Base-by-base conservation (phyloP, 495 filamentous ascomycete species). In the Opeltia flavorubescens region DNA sequence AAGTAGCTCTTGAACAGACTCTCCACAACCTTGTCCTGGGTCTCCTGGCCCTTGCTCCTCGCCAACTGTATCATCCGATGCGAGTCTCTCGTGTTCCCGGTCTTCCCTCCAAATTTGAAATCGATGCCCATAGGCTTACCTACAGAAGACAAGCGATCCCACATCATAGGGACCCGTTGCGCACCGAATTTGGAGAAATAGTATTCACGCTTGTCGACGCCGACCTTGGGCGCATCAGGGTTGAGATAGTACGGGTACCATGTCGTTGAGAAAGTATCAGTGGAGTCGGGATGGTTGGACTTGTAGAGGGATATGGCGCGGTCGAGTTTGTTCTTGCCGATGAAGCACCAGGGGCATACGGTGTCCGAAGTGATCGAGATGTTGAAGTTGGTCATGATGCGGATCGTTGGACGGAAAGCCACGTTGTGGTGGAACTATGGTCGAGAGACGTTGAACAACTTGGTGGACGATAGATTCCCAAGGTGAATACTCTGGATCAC, bases 171-270 rank as follows among this genome's bases (percentile, higher is more conserved):
- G 2, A 70, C 55, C 12, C 80, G 74, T 20, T 74, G 74, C 0
- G 65, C 60, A n/a, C 79, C 79, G 64, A 84, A 84, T 31, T 72
- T 76, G 18, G 36, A 26, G 13, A 55, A 49, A 60, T 77, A 81
- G 59, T 66, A 70, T 25, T 64, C 61, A 4, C 47, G 53, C 53
- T 85, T 86, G 59, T 78, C 69, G 43, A 76, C 49, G 36, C 75
- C 69, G 46, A 53, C 65, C 4, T 66, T 67, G 2, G 83, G 72
- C 0, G 76, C 66, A 31, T 70, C 61, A 0, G 84, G 81, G 58
- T 86, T 81, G 20, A 95, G 75, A 56, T 89, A 87, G 70, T 79
- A 95, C 0, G 87, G 80, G 43, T 72, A 69, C 83, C 83, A 94
- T 46, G 66, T 72, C 1, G 82, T 71, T 15, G 63, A 69, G 66